These are phyloP conservation scores for Sugiyamaella paludigena DNA, from an alignment of 1,139 yeast genomes.

Conservation along the genomic window DNA sequence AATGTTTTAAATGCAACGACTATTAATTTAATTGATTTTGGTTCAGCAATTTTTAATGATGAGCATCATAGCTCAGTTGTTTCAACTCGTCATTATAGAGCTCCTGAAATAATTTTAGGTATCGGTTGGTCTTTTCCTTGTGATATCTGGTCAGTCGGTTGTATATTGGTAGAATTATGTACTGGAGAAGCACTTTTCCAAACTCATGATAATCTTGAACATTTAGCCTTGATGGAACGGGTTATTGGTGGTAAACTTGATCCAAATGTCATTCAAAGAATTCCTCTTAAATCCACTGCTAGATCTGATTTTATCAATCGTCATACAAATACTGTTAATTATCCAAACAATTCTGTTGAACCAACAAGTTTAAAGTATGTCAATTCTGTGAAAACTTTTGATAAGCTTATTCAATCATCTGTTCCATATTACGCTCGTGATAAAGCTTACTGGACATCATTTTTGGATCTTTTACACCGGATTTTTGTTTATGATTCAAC, in stretches of 20 bases:
- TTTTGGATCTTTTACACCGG: constrained; percentile 58
- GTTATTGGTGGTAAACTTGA: constrained; percentile 46
- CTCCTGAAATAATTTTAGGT: constrained; percentile 94
- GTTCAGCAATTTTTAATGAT: constrained; percentile 89
- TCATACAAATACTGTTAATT: constrained; percentile 23
- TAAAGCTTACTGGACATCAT: constrained; percentile 44
- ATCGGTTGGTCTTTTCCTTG: constrained; percentile 93
- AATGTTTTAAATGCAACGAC: constrained; percentile 71
- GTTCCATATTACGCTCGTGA: constrained; percentile 21
- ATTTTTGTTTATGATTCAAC: constrained; percentile 81
- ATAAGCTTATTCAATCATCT: constrained; percentile 35
- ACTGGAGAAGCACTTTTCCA: constrained; percentile 96
- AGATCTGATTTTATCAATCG: constrained; percentile 19
- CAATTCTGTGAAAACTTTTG: constrained; percentile 50
- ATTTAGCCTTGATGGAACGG: constrained; percentile 90
- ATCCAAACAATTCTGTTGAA: constrained; percentile 43
- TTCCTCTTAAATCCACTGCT: constrained; percentile 29
- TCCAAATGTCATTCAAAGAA: constrained; percentile 30
- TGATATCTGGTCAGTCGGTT: constrained; percentile 96
- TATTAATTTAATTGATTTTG: constrained; percentile 91
- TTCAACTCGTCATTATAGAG: constrained; percentile 89
- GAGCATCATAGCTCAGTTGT: constrained; percentile 93
- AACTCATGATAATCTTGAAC: constrained; percentile 92
- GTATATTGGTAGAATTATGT: constrained; percentile 84
- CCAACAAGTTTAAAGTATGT: constrained; percentile 49